Percentiles rank a stretch among this genome's conserved stretches.
Evolutionary conservation across 768 basidiomycete species (phyloP).

Genomic region (Ramaria rubella): DNA sequence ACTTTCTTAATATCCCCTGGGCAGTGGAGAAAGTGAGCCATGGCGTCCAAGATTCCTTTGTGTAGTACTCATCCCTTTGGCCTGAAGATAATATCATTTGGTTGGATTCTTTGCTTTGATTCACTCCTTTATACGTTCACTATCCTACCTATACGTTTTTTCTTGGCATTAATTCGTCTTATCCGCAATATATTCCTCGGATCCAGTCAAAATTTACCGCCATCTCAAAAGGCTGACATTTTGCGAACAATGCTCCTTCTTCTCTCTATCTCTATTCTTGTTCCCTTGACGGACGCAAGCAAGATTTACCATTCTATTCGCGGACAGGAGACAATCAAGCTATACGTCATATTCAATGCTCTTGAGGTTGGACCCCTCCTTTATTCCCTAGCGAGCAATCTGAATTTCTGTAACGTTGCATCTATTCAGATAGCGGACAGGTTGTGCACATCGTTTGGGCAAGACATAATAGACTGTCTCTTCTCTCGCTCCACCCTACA

Average conservation of each 20-base stretch:
- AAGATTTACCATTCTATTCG: constrained; percentile 98
- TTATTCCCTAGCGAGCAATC: background rate
- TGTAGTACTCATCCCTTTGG: background rate
- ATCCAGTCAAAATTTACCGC: constrained; percentile 45
- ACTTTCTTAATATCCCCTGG: constrained; percentile 87
- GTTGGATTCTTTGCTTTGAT: constrained; percentile 89
- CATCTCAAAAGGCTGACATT: constrained; percentile 90
- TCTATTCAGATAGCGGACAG: constrained; percentile 79
- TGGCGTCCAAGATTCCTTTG: no score
- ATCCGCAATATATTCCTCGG: constrained; percentile 42
- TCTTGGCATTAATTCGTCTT: constrained; percentile 55
- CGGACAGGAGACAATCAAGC: constrained; percentile 96
- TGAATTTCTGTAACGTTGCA: background rate
- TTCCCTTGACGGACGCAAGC: constrained; percentile 86
- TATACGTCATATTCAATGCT: constrained; percentile 98
- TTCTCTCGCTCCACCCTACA: constrained; percentile 90
- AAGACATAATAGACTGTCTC: constrained; percentile 93
- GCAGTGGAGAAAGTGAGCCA: constrained; percentile 88
- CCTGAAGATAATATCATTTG: constrained; percentile 94
- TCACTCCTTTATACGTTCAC: constrained; percentile 98
- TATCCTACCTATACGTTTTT: constrained; percentile 86
- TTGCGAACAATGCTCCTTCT: constrained; percentile 73
- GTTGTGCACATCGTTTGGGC: constrained; percentile 92
- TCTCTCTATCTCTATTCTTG: constrained; percentile 64
- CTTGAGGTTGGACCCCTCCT: constrained; percentile 58